These are phyloP conservation scores for Gossypium anomalum DNA, from an alignment of 345 rosid species.

Conservation along the genomic window DNA sequence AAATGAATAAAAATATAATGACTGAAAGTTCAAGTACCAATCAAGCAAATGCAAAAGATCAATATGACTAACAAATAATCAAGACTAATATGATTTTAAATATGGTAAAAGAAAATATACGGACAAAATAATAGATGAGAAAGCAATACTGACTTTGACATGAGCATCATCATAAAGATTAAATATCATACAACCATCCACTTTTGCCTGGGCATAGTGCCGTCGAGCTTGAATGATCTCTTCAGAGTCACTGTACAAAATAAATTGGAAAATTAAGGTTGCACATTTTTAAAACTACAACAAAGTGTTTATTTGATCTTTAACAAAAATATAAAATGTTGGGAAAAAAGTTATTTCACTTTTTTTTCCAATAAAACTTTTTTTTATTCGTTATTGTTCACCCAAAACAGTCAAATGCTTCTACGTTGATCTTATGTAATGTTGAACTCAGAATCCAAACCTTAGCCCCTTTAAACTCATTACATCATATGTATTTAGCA, in stretches of 20 bases:
- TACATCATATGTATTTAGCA: neutral
- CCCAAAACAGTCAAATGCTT: neutral
- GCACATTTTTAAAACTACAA: no score
- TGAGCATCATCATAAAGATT: constrained; percentile 56
- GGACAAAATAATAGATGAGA: neutral
- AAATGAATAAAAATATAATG: neutral
- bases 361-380: no score
- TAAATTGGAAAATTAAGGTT: neutral
- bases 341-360: no score
- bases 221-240: constrained; percentile 34
- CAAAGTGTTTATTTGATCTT: no score
- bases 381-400: no score
- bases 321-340: no score
- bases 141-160: constrained; percentile 42
- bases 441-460: neutral
- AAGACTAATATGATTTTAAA: neutral
- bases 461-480: neutral
- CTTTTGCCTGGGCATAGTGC: constrained; percentile 42
- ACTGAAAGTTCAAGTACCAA: neutral
- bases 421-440: neutral
- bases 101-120: neutral
- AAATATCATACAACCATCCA: constrained; percentile 38
- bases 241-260: constrained; percentile 25
- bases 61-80: neutral
- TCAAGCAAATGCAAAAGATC: neutral